Base-by-base conservation (phyloP, 2,329 filamentous ascomycete species). In the Cryphonectria naterciae region DNA sequence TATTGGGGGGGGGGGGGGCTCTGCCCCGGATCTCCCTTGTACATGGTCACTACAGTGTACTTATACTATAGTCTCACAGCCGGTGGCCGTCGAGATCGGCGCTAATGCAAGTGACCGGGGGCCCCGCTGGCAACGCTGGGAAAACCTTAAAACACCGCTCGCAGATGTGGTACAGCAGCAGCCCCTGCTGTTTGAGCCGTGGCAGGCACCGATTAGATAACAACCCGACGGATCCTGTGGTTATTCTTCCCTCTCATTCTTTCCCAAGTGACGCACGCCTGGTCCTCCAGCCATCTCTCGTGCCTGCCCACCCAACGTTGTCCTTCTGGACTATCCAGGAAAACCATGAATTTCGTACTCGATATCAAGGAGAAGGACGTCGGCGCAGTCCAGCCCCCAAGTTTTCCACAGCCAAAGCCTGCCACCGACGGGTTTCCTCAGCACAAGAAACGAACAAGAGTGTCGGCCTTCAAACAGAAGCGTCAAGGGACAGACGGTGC, bases 391-490 rank as follows among this genome's bases (percentile, higher is more conserved):
- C 90, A 88, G 73, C 86, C 92, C 5, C 90, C 92, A 11, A 85
- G 85, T 54, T 88, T 90, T 13, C 90, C 91, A 19, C 85, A 86
- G 63, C 82, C 88, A 56, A 88, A 88, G 67, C 81, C 83, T 13
- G 83, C 85, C 28, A 80, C 85, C 5, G 90, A 88, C 17, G 96
- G 96, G 1, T 98, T 98, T 75, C 96, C 96, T n/a, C 89, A 91
- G 71, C 95, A 94, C 80, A 96, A 92, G 80, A 94, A 93, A 79
- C 90, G 95, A 74, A 86, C 85, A 69, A 87, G 88, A 70, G 81
- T 88, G 10, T 97, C 94, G 1, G 88, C 92, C 1, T 97, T 97
- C 83, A 97, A 94, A 79, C 90, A 93, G 77, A 88, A 90, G 77
- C 85, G 88, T 72, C 81, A 84, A 65, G 73, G 74, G 8, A 74